These are phyloP conservation scores for Allium fistulosum DNA, from an alignment of 106 monocot genomes.

Conservation along the genomic window DNA sequence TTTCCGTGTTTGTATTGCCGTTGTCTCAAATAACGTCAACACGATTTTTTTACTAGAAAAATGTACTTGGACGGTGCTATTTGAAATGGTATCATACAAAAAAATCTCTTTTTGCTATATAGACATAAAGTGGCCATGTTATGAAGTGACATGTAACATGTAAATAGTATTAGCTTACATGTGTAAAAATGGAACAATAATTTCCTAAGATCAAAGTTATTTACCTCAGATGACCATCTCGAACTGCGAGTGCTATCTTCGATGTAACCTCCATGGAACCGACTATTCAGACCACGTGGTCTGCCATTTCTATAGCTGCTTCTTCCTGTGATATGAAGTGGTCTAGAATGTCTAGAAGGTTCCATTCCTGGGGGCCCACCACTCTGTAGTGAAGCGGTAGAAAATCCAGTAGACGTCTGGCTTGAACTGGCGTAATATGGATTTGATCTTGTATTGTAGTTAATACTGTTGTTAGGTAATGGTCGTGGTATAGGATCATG, in stretches of 20 bases:
- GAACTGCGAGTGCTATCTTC: conserved; percentile 4
- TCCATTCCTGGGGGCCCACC: conserved; percentile 7
- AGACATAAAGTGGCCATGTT: too few species aligned
- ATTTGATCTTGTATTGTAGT: conserved; percentile 16
- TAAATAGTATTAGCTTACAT: too few species aligned
- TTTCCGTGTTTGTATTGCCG: too few species aligned
- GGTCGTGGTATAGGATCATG: conserved; percentile 2
- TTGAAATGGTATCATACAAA: too few species aligned
- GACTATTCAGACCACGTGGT: conserved; percentile 12
- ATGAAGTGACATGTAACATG: too few species aligned
- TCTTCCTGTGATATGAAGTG: conserved; percentile 15
- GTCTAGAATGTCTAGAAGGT: conserved; percentile 18
- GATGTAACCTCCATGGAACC: conserved; percentile 12
- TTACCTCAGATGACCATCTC: conserved; percentile 29
- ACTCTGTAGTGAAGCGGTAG: conserved; percentile 8
- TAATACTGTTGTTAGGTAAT: neutral
- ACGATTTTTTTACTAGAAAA: too few species aligned
- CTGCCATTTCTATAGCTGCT: conserved; percentile 29
- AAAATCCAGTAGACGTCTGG: neutral
- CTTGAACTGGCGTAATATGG: conserved; percentile 9
- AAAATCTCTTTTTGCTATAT: too few species aligned
- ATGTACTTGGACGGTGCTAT: too few species aligned
- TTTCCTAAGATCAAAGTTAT: neutral
- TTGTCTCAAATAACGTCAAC: too few species aligned
- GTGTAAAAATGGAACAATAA: neutral